These are phyloP conservation scores for Naganishia vishniacii DNA, from an alignment of 768 basidiomycete species.

Conservation along the genomic window DNA sequence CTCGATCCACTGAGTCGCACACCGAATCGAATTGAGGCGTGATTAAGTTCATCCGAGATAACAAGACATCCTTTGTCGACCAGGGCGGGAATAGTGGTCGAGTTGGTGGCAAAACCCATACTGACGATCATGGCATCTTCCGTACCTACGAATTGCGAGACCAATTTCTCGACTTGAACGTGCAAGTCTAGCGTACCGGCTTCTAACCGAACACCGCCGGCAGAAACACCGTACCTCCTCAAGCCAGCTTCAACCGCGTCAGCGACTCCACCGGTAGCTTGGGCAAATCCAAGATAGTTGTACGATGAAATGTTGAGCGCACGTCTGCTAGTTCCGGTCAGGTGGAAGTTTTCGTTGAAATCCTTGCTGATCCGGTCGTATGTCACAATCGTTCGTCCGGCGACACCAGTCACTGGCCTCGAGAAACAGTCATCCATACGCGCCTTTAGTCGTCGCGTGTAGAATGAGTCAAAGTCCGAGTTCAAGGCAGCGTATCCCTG, in stretches of 20 bases:
- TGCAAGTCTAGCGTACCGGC: slow-evolving; percentile 85
- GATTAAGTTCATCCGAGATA: slow-evolving; percentile 95
- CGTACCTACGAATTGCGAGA: slow-evolving; percentile 80
- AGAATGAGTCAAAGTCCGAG: slow-evolving; percentile 98
- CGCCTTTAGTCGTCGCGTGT: slow-evolving; percentile 87
- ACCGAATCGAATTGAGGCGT: slow-evolving; percentile 89
- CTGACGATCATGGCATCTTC: slow-evolving; percentile 86
- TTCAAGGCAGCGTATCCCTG: slow-evolving; percentile 94
- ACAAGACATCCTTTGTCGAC: slow-evolving; percentile 85
- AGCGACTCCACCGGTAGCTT: slow-evolving; percentile 83
- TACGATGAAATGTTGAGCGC: slow-evolving; percentile 96
- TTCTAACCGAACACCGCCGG: slow-evolving; percentile 71
- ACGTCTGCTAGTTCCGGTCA: slow-evolving; percentile 72
- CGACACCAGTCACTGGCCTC: slow-evolving; percentile 86
- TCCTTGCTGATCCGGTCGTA: slow-evolving; percentile 78
- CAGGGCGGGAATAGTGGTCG: slow-evolving; percentile 80
- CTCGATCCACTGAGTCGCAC: slow-evolving; percentile 80
- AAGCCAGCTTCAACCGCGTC: slow-evolving; percentile 85
- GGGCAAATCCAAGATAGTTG: slow-evolving; percentile 98
- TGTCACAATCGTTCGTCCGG: slow-evolving; percentile 82
- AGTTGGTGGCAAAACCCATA: slow-evolving; percentile 57
- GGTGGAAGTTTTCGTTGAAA: slow-evolving; percentile 66
- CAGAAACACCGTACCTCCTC: slow-evolving; percentile 70
- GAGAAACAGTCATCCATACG: slow-evolving; percentile 95
- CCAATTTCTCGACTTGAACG: slow-evolving; percentile 69